Conservation (phyloP, 2,329 filamentous ascomycete species). For the Graphium sp. region DNA sequence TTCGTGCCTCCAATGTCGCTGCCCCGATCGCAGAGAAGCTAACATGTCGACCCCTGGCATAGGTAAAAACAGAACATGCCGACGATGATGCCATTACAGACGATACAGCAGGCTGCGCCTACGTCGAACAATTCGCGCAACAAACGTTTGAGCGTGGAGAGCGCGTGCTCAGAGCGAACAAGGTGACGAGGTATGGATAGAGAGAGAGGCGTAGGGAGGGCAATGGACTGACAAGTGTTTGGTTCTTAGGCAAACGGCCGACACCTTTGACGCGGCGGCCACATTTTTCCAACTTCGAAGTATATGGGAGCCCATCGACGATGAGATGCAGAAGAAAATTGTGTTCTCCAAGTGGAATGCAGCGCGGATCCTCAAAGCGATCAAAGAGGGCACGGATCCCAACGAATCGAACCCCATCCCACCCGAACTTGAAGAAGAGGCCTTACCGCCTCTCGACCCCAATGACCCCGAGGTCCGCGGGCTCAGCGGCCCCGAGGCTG, state of each 20-base stretch:
- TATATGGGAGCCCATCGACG: constrained; percentile 64
- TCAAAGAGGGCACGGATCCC: constrained; percentile 81
- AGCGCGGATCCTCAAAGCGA: constrained; percentile 72
- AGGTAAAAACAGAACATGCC: constrained; percentile 57
- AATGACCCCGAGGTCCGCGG: constrained; percentile 42
- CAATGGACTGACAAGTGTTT: background rate
- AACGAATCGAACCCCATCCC: constrained; percentile 74
- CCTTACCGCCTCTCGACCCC: constrained; percentile 34
- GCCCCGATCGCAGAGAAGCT: too few relatives aligned
- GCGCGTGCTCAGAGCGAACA: constrained; percentile 64
- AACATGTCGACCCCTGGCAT: constrained; percentile 2
- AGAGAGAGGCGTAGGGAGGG: too few relatives aligned
- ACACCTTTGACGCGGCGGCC: constrained; percentile 82
- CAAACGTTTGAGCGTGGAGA: constrained; percentile 79
- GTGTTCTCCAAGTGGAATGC: constrained; percentile 97
- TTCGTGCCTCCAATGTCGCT: too few relatives aligned
- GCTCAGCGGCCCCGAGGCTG: constrained; percentile 28
- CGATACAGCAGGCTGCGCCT: constrained; percentile 73
- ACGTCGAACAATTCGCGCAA: constrained; percentile 84
- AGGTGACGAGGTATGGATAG: constrained; percentile 53
- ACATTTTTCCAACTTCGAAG: constrained; percentile 81
- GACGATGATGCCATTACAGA: constrained; percentile 73
- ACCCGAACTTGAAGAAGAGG: constrained; percentile 23
- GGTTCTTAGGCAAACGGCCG: constrained; percentile 59
- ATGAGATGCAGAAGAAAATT: constrained; percentile 69